These are phyloP conservation scores for Vanrija pseudolonga DNA, from an alignment of 1,284 basidiomycete species.

Conservation along the genomic window DNA sequence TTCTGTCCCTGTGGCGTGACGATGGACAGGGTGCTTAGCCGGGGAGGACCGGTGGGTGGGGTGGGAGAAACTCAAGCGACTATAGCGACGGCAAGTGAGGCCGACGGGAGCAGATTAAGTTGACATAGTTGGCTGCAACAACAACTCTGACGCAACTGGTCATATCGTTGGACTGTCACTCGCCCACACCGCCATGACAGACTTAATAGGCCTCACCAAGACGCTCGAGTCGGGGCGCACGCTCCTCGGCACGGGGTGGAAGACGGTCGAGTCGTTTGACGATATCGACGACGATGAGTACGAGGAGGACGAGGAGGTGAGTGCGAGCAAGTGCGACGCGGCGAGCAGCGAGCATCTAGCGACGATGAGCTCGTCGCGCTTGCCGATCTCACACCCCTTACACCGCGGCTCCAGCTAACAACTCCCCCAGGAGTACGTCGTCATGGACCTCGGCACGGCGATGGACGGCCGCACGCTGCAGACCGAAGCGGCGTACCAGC, in stretches of 20 bases:
- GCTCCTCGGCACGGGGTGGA: conserved; percentile 38
- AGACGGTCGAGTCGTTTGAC: conserved; percentile 35
- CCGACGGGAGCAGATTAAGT: neutral
- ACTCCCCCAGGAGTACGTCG: conserved; percentile 26
- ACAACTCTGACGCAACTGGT: neutral
- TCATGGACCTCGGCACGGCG: conserved; percentile 38
- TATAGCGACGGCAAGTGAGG: too few relatives aligned
- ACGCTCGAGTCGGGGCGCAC: conserved; percentile 16
- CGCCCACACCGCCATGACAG: neutral
- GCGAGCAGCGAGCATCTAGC: too few relatives aligned
- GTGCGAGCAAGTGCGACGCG: conserved; percentile 8
- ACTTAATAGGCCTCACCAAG: neutral
- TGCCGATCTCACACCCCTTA: neutral
- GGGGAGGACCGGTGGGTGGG: neutral
- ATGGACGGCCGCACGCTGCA: conserved; percentile 32
- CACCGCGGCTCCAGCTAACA: neutral
- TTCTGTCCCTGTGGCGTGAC: neutral
- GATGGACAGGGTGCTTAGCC: neutral
- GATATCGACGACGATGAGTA: conserved; percentile 37
- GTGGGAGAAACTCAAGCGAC: neutral
- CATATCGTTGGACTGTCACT: neutral
- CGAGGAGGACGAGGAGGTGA: conserved; percentile 39
- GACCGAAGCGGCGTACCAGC: conserved; percentile 38
- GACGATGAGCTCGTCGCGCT: neutral
- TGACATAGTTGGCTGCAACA: neutral